Base-by-base conservation (phyloP, 495 filamentous ascomycete genomes). In the Patellaria atrata region DNA sequence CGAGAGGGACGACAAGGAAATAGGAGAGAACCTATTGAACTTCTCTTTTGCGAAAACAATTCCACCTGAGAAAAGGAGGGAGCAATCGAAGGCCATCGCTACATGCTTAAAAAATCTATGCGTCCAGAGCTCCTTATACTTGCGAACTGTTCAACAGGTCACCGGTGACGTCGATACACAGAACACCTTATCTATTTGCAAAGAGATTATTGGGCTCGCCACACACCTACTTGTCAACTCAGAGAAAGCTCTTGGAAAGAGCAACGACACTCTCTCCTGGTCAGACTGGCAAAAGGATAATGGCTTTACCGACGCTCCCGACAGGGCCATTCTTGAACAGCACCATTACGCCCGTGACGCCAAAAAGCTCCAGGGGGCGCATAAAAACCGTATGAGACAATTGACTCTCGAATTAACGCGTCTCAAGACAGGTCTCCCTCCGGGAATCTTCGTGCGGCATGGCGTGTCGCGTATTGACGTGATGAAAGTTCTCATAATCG, bases 391-490 rank as follows among this genome's bases (percentile, higher is more conserved):
- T 4, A 65, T 74, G 64, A 62, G 58, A 38, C 54, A 57, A 13
- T 42, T 76, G 16, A 55, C 66, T 10, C 64, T 61, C 1, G 70
- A 77, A 40, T 27, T 73, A 22, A 54, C 65, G 1, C 60, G 55
- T 1, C 51, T 75, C 24, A 56, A 56, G 20, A 62, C 65, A 2
- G 59, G 58, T 13, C 56, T 78, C 1, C 70, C 72, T 0, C 56
- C 63, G 8, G 70, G 71, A 9, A 73, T 78, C 37, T 76, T 68
- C 41, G 57, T 78, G 21, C 63, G 64, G 14, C 56, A 70, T 35
- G 64, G 64, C 12, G 54, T 60, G 12, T 60, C 56, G 3, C 57
- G 72, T 0, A 57, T 64, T 2, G 73, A 76, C 47, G 45, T 70
- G 11, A 62, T 76, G 51, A 74, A 73, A 45, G 46, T 64, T 15